phyloP scores from a whole-genome alignment of 306 rosid species.

The Leucaena leucocephala region DNA sequence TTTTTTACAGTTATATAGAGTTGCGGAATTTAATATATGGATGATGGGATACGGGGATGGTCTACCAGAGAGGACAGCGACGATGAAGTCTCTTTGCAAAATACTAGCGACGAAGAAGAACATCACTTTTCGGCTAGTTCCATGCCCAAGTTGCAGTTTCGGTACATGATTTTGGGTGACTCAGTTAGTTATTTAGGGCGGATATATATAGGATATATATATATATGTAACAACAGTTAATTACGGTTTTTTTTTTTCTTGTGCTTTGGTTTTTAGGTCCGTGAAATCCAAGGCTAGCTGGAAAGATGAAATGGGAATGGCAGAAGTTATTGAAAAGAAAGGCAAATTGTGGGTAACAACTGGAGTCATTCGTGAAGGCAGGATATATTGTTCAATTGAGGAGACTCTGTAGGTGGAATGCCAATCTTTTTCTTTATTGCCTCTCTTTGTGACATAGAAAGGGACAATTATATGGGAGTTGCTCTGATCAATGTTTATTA shows the following conservation, averaged over 20 bases:
- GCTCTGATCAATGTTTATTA: neutral
- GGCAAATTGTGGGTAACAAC: slow-evolving; percentile 78
- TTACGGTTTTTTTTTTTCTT: neutral
- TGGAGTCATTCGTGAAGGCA: slow-evolving; percentile 64
- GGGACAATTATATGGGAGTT: neutral
- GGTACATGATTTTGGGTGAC: slow-evolving; percentile 43
- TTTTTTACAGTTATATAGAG: neutral
- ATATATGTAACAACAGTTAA: neutral
- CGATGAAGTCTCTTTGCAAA: slow-evolving; percentile 42
- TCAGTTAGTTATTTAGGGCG: neutral
- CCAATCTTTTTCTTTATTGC: slow-evolving; percentile 7
- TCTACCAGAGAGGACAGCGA: slow-evolving; percentile 49
- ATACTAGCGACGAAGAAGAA: slow-evolving; percentile 55
- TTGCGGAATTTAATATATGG: slow-evolving; percentile 36
- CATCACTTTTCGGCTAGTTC: slow-evolving; percentile 44
- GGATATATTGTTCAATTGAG: slow-evolving; percentile 69
- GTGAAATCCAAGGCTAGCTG: slow-evolving; percentile 59
- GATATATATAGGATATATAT: neutral
- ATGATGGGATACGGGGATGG: slow-evolving; percentile 28
- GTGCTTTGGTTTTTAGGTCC: slow-evolving; percentile 40
- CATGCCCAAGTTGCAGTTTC: slow-evolving; percentile 65
- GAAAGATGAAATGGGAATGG: slow-evolving; percentile 69
- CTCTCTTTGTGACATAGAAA: neutral
- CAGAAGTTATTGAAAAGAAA: slow-evolving; percentile 62
- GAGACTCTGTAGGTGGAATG: slow-evolving; percentile 78